Percentiles rank a stretch among this genome's conserved stretches.
Conservation (phyloP, 108 stramenopile species). For the Discostella pseudostelligera region DNA sequence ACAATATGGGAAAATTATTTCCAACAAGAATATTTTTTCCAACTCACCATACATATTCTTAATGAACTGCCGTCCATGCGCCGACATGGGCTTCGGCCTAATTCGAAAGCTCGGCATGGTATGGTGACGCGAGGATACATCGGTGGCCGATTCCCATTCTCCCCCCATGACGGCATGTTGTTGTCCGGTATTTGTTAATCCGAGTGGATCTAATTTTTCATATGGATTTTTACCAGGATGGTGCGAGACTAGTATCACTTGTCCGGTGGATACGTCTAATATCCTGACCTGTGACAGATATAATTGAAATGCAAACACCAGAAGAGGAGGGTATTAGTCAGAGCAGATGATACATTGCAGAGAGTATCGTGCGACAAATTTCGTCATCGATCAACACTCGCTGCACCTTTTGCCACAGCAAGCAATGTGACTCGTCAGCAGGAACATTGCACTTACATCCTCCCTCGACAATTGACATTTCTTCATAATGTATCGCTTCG, state of each 20-base stretch:
- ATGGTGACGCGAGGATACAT: slow-evolving; percentile 35
- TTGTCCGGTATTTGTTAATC: slow-evolving; percentile 25
- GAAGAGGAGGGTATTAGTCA: too few species aligned
- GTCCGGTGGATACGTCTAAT: slow-evolving; percentile 35
- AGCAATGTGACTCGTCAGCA: background rate
- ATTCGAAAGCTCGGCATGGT: slow-evolving; percentile 41
- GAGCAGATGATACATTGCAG: too few species aligned
- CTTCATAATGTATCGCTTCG: slow-evolving; percentile 53
- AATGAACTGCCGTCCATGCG: slow-evolving; percentile 49
- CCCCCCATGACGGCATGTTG: slow-evolving; percentile 37
- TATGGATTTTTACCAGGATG: slow-evolving; percentile 53
- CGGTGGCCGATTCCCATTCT: slow-evolving; percentile 45
- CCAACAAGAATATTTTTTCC: too few species aligned
- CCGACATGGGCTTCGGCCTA: slow-evolving; percentile 33
- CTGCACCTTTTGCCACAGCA: background rate
- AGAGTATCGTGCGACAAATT: too few species aligned
- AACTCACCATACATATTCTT: slow-evolving; percentile 34
- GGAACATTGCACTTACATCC: slow-evolving; percentile 16
- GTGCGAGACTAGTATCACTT: slow-evolving; percentile 41
- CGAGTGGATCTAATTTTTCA: slow-evolving; percentile 47
- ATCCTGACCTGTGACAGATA: slow-evolving; percentile 15
- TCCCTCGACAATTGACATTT: slow-evolving; percentile 36
- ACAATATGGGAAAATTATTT: too few species aligned
- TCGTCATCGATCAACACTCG: too few species aligned
- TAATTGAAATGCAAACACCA: background rate